These are phyloP conservation scores for Penicillium psychrosexuale DNA, from an alignment of 2,329 filamentous ascomycete genomes.

Conservation along the genomic window DNA sequence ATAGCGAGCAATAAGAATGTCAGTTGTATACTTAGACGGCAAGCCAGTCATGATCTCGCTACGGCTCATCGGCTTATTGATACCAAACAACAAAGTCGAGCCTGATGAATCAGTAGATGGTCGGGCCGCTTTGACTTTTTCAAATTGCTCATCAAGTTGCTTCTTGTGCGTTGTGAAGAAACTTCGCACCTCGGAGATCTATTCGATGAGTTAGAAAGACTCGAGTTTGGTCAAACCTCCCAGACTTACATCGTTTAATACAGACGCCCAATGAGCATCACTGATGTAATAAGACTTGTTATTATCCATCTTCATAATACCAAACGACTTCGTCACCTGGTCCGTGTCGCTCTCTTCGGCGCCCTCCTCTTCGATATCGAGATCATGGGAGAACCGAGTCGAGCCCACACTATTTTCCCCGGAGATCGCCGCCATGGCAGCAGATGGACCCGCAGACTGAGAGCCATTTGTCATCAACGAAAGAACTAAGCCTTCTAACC, in stretches of 20 bases:
- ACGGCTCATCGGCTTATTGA: constrained; percentile 65
- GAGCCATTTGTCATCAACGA: constrained; percentile 89
- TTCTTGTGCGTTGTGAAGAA: constrained; percentile 86
- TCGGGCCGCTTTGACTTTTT: constrained; percentile 69
- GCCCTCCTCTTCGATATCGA: constrained; percentile 53
- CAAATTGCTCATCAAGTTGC: constrained; percentile 77
- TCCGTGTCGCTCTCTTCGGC: constrained; percentile 66
- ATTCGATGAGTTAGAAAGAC: neutral
- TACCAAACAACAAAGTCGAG: constrained; percentile 75
- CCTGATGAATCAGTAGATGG: constrained; percentile 55
- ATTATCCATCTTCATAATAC: constrained; percentile 79
- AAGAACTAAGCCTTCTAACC: constrained; percentile 85
- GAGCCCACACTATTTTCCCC: constrained; percentile 41
- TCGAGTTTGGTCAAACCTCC: neutral
- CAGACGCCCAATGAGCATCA: constrained; percentile 77
- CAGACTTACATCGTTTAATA: constrained; percentile 63
- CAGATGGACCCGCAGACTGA: constrained; percentile 57
- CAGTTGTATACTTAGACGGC: constrained; percentile 76
- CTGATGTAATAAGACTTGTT: constrained; percentile 76
- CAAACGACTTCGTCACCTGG: constrained; percentile 68
- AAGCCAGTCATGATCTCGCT: constrained; percentile 75
- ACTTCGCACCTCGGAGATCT: constrained; percentile 89
- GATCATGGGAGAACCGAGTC: constrained; percentile 34
- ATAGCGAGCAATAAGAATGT: constrained; percentile 81
- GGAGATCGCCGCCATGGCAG: constrained; percentile 58